Percentiles rank a stretch among this genome's conserved stretches.
phyloP scores from a whole-genome alignment of 495 filamentous ascomycete species.

The Bryoglossum gracile region DNA sequence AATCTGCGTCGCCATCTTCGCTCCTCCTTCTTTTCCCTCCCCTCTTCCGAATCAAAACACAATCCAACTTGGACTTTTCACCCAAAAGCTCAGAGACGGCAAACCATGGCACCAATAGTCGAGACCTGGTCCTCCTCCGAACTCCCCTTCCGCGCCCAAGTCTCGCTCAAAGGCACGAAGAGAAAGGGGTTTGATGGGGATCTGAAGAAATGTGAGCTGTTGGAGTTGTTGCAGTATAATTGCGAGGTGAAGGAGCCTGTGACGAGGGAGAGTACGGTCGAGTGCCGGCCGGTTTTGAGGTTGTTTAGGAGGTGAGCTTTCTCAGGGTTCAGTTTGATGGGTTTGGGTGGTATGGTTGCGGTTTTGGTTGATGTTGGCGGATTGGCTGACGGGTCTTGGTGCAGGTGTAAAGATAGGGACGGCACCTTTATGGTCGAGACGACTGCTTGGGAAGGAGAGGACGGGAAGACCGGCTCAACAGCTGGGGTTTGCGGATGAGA shows the following conservation, averaged over 20 bases:
- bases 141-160: conserved; percentile 44
- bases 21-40: neutral
- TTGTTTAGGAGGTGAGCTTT: conserved; percentile 68
- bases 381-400: conserved; percentile 1
- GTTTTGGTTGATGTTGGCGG: neutral
- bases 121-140: conserved; percentile 47
- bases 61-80: too few relatives aligned
- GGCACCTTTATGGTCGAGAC: conserved; percentile 69
- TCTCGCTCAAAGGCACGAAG: conserved; percentile 34
- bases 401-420: conserved; percentile 62
- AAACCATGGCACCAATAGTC: conserved; percentile 52
- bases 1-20: conserved; percentile 12
- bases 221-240: conserved; percentile 76
- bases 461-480: conserved; percentile 11
- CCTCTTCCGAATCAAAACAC: neutral
- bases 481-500: too few relatives aligned
- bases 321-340: neutral
- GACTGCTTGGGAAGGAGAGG: conserved; percentile 59
- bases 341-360: neutral
- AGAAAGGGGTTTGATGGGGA: conserved; percentile 47
- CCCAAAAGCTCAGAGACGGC: too few relatives aligned
- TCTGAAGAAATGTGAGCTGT: conserved; percentile 60
- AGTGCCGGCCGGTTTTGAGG: conserved; percentile 68
- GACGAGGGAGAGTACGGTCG: conserved; percentile 44
- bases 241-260: conserved; percentile 57